Evolutionary conservation across 177 flowering plant species (phyloP).

Genomic region (Telopea speciosissima): DNA sequence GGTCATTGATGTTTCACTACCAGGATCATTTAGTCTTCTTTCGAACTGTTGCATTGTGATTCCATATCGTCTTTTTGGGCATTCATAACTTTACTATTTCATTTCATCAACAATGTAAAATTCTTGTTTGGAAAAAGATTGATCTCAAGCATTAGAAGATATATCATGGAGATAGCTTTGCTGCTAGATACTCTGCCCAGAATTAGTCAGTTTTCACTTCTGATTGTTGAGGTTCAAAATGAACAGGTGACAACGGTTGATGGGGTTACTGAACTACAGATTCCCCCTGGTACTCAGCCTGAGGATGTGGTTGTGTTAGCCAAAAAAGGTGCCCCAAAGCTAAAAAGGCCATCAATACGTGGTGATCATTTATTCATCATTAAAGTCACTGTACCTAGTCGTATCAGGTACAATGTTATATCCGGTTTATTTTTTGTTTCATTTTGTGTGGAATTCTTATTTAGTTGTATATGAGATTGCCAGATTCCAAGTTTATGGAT

Average conservation of each 20-base stretch:
- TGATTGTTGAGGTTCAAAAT: conserved; percentile 9
- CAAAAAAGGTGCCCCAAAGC: conserved; percentile 83
- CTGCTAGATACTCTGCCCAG: not conserved
- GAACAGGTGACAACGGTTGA: conserved; percentile 88
- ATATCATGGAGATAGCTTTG: not conserved
- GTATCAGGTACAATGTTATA: conserved; percentile 47
- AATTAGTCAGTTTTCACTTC: not conserved
- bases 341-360: conserved; percentile 85
- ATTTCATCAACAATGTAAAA: not conserved
- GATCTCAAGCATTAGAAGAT: not conserved
- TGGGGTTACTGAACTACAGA: conserved; percentile 65
- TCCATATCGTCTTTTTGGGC: not conserved
- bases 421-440: conserved; percentile 7
- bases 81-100: not conserved
- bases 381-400: conserved; percentile 80
- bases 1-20: not conserved
- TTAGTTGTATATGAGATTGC: too few relatives aligned
- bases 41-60: not conserved
- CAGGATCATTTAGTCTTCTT: not conserved
- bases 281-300: conserved; percentile 94
- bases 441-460: too few relatives aligned
- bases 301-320: conserved; percentile 87
- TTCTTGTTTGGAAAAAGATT: not conserved
- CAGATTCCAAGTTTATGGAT: not conserved
- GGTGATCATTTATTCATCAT: conserved; percentile 91